phyloP scores from a whole-genome alignment of 2,329 filamentous ascomycete genomes.

The Aspergillus sp. region DNA sequence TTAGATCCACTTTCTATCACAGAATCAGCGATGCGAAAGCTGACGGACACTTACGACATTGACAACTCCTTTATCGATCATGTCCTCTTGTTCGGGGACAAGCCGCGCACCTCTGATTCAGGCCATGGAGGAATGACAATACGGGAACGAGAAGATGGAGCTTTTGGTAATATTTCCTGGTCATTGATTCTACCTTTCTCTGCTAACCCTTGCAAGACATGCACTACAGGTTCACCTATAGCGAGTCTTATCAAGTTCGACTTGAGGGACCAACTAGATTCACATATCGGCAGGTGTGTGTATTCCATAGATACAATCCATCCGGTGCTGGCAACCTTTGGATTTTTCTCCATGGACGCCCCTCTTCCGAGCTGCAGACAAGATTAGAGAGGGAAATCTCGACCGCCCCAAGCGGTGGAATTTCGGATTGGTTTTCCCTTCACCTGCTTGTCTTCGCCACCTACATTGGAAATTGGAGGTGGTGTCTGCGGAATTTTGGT shows the following conservation, averaged over 20 bases:
- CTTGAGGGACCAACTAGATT: constrained; percentile 1
- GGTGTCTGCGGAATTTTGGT: constrained; percentile 12
- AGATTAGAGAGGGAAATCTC: constrained; percentile 5
- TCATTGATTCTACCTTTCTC: background rate
- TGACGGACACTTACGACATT: constrained; percentile 16
- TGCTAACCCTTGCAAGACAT: constrained; percentile 14
- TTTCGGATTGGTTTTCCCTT: constrained; percentile 11
- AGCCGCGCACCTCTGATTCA: constrained; percentile 18
- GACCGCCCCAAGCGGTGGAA: background rate
- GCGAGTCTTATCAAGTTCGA: constrained; percentile 4
- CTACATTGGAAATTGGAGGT: constrained; percentile 16
- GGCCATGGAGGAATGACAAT: constrained; percentile 12
- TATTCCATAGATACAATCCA: constrained; percentile 18
- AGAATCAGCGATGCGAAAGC: constrained; percentile 7
- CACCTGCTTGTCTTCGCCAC: constrained; percentile 12
- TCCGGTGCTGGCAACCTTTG: constrained; percentile 14
- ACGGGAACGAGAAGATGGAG: background rate
- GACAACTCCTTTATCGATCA: constrained; percentile 14
- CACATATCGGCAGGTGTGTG: constrained; percentile 19
- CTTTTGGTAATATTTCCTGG: constrained; percentile 6
- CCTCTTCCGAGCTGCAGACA: constrained; percentile 6
- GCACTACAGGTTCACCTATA: constrained; percentile 17
- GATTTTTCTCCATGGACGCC: constrained; percentile 18
- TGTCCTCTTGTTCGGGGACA: constrained; percentile 20
- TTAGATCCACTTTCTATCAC: constrained; percentile 18